These are phyloP conservation scores for Bacidia rubella DNA, from an alignment of 495 filamentous ascomycete genomes.

Conservation along the genomic window DNA sequence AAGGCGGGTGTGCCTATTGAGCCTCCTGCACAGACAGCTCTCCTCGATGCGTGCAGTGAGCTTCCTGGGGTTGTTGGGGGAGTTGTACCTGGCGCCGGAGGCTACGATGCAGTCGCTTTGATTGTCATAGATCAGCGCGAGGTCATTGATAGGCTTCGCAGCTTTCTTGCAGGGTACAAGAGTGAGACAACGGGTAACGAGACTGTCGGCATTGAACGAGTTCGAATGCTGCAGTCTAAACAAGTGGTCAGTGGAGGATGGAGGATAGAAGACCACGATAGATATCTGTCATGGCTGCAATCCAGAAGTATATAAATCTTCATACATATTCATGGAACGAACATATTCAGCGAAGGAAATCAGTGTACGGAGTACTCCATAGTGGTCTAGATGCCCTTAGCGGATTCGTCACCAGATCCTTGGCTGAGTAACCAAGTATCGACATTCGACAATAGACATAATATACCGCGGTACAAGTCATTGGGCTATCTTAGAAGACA, in stretches of 20 bases:
- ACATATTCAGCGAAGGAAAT: no score
- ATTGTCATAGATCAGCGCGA: slow-evolving; percentile 60
- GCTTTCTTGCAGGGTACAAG: slow-evolving; percentile 52
- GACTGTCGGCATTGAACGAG: slow-evolving; percentile 43
- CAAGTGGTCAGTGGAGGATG: slow-evolving; percentile 87
- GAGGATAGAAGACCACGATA: slow-evolving; percentile 45
- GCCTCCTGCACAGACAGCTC: slow-evolving; percentile 66
- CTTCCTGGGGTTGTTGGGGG: slow-evolving; percentile 77
- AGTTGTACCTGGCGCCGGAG: slow-evolving; percentile 88
- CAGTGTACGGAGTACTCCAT: neutral
- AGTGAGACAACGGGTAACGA: slow-evolving; percentile 36
- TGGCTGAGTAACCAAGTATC: neutral
- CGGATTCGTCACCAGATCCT: neutral
- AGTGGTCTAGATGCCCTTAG: neutral
- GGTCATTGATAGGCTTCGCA: slow-evolving; percentile 48
- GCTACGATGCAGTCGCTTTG: slow-evolving; percentile 81
- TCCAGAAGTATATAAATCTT: neutral
- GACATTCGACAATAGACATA: no score
- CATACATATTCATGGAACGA: neutral
- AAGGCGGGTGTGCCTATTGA: slow-evolving; percentile 77
- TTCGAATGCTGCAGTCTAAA: slow-evolving; percentile 63
- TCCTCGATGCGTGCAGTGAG: slow-evolving; percentile 60
- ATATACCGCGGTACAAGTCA: no score
- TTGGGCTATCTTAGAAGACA: no score
- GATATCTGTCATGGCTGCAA: slow-evolving; percentile 51